Evolutionary conservation across 139 green algal genomes (phyloP), one percentile per base, ranked within the genome.

Genomic region (Spirogloea muscicola): DNA sequence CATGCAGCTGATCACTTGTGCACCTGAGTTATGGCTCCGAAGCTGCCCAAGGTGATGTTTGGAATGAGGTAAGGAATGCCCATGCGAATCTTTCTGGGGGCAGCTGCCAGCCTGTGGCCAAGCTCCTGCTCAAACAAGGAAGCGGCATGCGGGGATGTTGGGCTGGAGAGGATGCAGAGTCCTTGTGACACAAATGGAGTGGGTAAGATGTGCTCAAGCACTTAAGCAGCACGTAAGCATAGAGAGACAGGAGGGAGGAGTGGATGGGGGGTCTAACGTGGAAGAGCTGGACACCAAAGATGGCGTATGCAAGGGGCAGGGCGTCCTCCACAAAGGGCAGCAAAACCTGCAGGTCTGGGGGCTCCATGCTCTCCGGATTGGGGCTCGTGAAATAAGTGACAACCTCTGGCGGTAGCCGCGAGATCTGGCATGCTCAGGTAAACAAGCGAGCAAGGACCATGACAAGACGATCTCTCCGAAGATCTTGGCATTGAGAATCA

Each of bases 1-100:
- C n/a, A n/a, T n/a, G n/a, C n/a, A n/a, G n/a, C n/a, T n/a, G n/a
- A n/a, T n/a, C n/a, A n/a, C n/a, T n/a, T n/a, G n/a, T 55, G 21
- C 46, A 80, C 74, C 58, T 91, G 93, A 2, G 91, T 96, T 49
- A 97, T 87, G 67, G 85, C 85, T 31, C 93, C 93, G 82, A 98
- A 97, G 34, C 82, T 88, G 42, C 92, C 93, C 7, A 93, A 81
- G 81, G 90, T 87, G 49, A 88, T 77, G 84, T 96, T 97, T 39
- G 93, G 93, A 9, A 98, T 79, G 37, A 97, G 88, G 84, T 88
- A 91, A 9, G 88, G 88, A 10, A 91, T 87, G 1, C 88, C 89
- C 31, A 96, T 84, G 74, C 91, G 90, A 58, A 97, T 87, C 69
- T 84, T 68, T 48, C 68, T 62, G 21, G 16, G 40, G 0, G 34